phyloP scores from a whole-genome alignment of 768 basidiomycete species.

The Mycena indigotica region DNA sequence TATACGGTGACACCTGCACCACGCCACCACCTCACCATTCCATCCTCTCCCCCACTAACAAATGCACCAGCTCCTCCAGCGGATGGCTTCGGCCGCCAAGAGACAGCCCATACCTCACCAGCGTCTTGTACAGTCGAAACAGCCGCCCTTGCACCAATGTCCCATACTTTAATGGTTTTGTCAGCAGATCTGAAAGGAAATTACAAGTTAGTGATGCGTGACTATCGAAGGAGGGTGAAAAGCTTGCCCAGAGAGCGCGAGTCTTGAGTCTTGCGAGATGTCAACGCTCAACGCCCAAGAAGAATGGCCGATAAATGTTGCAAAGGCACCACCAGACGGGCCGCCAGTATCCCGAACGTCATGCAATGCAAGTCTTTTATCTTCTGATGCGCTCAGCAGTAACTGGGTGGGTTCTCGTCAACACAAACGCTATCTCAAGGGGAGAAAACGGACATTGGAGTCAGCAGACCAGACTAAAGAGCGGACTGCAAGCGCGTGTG shows the following conservation, averaged over 20 bases:
- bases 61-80: slow-evolving; percentile 64
- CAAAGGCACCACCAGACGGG: slow-evolving; percentile 74
- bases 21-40: slow-evolving; percentile 75
- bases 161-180: slow-evolving; percentile 87
- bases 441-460: slow-evolving; percentile 62
- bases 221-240: no score
- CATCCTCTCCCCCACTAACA: slow-evolving; percentile 77
- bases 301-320: slow-evolving; percentile 83
- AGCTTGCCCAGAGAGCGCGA: slow-evolving; percentile 78
- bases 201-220: slow-evolving; percentile 7
- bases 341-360: slow-evolving; percentile 71
- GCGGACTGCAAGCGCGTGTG: slow-evolving; percentile 89
- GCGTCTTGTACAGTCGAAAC: slow-evolving; percentile 79
- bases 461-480: slow-evolving; percentile 89
- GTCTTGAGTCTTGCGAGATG: slow-evolving; percentile 77
- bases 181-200: slow-evolving; percentile 72
- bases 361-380: slow-evolving; percentile 87
- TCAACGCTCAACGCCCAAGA: slow-evolving; percentile 89
- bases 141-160: slow-evolving; percentile 69
- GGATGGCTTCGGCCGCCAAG: slow-evolving; percentile 72
- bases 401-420: slow-evolving; percentile 50
- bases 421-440: background rate
- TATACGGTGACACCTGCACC: slow-evolving; percentile 53
- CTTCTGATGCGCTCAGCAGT: slow-evolving; percentile 88
- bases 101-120: slow-evolving; percentile 83